Conservation (phyloP, 345 rosid genomes). For the Eutrema yunnanense region DNA sequence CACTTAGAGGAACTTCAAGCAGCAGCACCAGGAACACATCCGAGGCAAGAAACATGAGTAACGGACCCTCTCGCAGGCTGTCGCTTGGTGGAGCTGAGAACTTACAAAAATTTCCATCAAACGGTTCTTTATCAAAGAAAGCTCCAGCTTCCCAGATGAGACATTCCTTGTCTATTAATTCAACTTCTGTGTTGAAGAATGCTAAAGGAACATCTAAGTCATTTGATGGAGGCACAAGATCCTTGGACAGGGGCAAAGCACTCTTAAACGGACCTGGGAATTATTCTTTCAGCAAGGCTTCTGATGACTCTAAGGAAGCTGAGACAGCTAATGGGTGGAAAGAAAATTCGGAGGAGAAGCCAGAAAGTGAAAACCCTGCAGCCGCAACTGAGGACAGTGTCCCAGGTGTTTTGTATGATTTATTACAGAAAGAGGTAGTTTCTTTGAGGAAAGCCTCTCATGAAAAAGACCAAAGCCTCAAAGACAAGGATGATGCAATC, state of each 20-base stretch:
- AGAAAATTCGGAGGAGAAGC: slow-evolving; percentile 46
- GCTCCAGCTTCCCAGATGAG: slow-evolving; percentile 48
- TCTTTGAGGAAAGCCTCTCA: slow-evolving; percentile 85
- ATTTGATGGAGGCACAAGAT: slow-evolving; percentile 97
- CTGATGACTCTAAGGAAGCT: slow-evolving; percentile 54
- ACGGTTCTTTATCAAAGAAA: slow-evolving; percentile 80
- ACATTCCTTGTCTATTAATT: slow-evolving; percentile 44
- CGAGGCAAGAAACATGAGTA: slow-evolving; percentile 76
- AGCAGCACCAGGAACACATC: slow-evolving; percentile 41
- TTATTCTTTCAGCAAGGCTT: slow-evolving; percentile 67
- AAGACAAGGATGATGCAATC: slow-evolving; percentile 99
- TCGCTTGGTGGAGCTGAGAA: slow-evolving; percentile 93
- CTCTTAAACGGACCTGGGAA: slow-evolving; percentile 70
- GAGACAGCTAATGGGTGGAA: slow-evolving; percentile 35
- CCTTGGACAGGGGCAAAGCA: slow-evolving; percentile 67
- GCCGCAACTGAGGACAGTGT: slow-evolving; percentile 51
- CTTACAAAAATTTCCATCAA: slow-evolving; percentile 61
- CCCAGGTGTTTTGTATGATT: slow-evolving; percentile 76
- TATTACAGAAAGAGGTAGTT: slow-evolving; percentile 87
- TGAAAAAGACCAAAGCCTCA: slow-evolving; percentile 97
- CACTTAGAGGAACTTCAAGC: slow-evolving; percentile 73
- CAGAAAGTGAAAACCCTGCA: slow-evolving; percentile 32
- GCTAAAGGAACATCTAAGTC: slow-evolving; percentile 98
- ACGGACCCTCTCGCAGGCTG: slow-evolving; percentile 92
- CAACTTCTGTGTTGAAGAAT: slow-evolving; percentile 70